Percentiles rank a stretch among this genome's conserved stretches.
These are phyloP conservation scores for Ceratocystis variospora DNA, from an alignment of 2,329 filamentous ascomycete species.

Conservation along the genomic window DNA sequence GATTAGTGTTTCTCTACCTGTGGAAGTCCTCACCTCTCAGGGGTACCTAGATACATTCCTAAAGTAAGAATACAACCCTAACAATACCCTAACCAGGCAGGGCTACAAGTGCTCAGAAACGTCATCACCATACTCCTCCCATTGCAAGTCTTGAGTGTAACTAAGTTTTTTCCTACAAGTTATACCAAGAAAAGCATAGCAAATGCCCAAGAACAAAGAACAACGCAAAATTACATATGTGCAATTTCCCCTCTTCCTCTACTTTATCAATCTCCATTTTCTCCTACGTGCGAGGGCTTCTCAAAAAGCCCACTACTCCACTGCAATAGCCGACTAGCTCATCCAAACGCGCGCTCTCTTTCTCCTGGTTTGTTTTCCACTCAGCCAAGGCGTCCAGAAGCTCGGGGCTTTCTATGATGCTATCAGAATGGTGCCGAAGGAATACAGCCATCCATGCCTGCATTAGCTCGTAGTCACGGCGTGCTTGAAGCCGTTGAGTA, in stretches of 20 bases:
- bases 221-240: background rate
- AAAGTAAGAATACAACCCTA: background rate
- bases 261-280: background rate
- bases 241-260: background rate
- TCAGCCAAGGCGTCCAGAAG: constrained; percentile 46
- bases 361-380: constrained; percentile 61
- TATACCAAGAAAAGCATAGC: background rate
- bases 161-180: background rate
- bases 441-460: constrained; percentile 98
- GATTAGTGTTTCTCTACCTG: background rate
- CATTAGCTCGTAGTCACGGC: constrained; percentile 79
- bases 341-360: constrained; percentile 56
- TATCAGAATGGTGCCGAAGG: constrained; percentile 58
- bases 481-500: constrained; percentile 51
- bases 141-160: background rate
- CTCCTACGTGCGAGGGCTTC: constrained; percentile 42
- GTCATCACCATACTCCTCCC: background rate
- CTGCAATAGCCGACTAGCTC: constrained; percentile 74
- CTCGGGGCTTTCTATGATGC: constrained; percentile 36
- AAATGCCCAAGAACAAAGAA: background rate
- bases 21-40: background rate
- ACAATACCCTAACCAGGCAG: background rate
- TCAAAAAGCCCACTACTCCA: constrained; percentile 71
- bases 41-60: background rate
- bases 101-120: background rate